Percentiles rank a stretch among this genome's conserved stretches.
Evolutionary conservation across 352 stramenopile species (phyloP).

Genomic region (Phytophthora pisi): DNA sequence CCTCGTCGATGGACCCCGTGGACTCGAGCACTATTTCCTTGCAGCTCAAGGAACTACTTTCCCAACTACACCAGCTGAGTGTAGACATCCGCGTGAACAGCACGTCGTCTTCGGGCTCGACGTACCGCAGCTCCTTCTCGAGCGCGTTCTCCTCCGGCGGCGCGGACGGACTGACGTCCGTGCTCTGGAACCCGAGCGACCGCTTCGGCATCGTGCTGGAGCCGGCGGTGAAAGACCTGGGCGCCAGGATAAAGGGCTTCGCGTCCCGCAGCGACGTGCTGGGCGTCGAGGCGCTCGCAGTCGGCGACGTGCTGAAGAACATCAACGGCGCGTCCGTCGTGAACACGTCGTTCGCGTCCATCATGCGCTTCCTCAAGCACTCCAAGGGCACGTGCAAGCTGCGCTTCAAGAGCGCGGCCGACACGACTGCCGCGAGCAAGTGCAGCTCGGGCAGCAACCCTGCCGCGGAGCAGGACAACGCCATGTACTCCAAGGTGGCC

Average conservation of each 20-base stretch:
- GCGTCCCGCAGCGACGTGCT: constrained; percentile 70
- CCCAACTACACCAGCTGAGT: constrained; percentile 75
- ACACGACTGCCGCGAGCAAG: constrained; percentile 21
- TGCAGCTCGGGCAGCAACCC: constrained; percentile 40
- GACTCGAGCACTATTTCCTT: constrained; percentile 63
- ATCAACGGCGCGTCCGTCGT: constrained; percentile 77
- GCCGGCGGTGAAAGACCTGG: constrained; percentile 47
- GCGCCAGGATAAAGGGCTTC: constrained; percentile 71
- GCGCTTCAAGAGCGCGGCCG: constrained; percentile 49
- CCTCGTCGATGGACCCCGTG: constrained; percentile 41
- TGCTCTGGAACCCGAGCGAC: constrained; percentile 81
- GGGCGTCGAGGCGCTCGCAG: constrained; percentile 61
- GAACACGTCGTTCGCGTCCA: constrained; percentile 59
- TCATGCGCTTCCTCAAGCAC: constrained; percentile 83
- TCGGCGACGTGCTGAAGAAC: constrained; percentile 72
- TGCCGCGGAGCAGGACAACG: constrained; percentile 41
- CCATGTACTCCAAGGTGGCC: constrained; percentile 69
- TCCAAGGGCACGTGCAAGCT: constrained; percentile 80
- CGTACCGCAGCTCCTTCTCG: constrained; percentile 79
- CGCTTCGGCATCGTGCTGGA: constrained; percentile 76
- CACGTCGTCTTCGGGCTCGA: constrained; percentile 54
- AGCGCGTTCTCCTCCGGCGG: constrained; percentile 52
- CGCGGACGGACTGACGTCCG: constrained; percentile 38
- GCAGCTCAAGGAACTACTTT: constrained; percentile 75
- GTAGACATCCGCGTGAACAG: constrained; percentile 65